Conservation (phyloP, 768 basidiomycete genomes). For the Psilocybe cyanescens region DNA sequence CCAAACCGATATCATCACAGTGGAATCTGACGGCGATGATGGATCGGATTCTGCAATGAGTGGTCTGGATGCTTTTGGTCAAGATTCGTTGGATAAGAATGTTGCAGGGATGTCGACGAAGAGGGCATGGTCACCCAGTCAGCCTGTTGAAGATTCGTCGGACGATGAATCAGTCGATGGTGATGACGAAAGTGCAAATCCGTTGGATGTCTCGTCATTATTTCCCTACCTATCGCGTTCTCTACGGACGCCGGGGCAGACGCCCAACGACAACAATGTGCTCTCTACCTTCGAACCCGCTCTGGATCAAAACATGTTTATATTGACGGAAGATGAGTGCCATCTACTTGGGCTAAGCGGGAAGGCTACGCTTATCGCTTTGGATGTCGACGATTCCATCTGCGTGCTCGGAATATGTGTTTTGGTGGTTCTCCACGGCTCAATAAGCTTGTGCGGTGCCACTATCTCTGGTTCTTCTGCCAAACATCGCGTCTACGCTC, state of each 20-base stretch:
- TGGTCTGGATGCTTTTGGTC: conserved; percentile 18
- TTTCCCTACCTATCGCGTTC: conserved; percentile 15
- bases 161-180: conserved; percentile 45
- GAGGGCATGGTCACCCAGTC: conserved; percentile 66
- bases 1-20: conserved; percentile 42
- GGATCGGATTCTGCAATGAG: conserved; percentile 25
- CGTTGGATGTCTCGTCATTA: conserved; percentile 22
- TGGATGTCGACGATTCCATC: conserved; percentile 54
- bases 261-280: conserved; percentile 14
- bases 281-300: conserved; percentile 58
- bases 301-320: conserved; percentile 47
- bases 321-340: conserved; percentile 43
- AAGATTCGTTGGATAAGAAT: neutral
- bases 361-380: conserved; percentile 41
- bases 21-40: conserved; percentile 42
- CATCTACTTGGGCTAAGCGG: conserved; percentile 30
- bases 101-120: conserved; percentile 18
- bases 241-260: neutral
- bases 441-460: conserved; percentile 61
- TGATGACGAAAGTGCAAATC: conserved; percentile 3
- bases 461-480: conserved; percentile 42
- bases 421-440: conserved; percentile 65
- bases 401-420: conserved; percentile 71
- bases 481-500: conserved; percentile 68
- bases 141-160: conserved; percentile 49